Evolutionary conservation across 108 stramenopile genomes (phyloP), one percentile per base, ranked within the genome.

Genomic region (Cyclostephanos invisitatus): DNA sequence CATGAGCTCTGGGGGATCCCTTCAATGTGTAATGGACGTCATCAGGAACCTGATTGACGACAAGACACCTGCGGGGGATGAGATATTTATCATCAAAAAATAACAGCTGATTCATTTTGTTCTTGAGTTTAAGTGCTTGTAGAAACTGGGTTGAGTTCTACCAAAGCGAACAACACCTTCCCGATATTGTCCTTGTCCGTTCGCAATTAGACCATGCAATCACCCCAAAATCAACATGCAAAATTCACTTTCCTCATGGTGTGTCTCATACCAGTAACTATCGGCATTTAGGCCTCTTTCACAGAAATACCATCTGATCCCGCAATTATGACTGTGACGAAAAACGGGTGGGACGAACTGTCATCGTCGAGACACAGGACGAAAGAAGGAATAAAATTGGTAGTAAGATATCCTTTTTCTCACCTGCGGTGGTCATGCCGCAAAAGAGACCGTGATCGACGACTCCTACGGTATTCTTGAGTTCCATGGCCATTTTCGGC

Each of bases 391-490:
- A 28, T 5, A 2, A 9, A 51, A 22, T 20, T 18, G 51, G 51
- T 51, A 2, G 7, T 27, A 32, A 32, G 4, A 14, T 27, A 57
- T 57, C 40, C n/a, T 59, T 35, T 36, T 2, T 42, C 60, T 61
- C 20, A 61, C 60, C 60, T 48, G 94, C 96, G 29, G 95, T 95
- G 15, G 98, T 88, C 97, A 99, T 98, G 61, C 91, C 96, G 62
- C 92, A 89, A 84, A 99, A 99, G 42, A 99, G 83, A 27, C 99
- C 99, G 81, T 98, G 97, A 62, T 98, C 98, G 15, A 98, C 98
- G 47, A 98, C 97, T 15, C 99, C 98, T 18, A 93, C 93, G 11
- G 92, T 96, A 72, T 90, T 91, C 84, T 97, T 97, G 50, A 99
- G 72, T 67, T 96, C 93, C 9, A 20, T 21, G 14, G 96, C 96